Evolutionary conservation across 352 stramenopile species (phyloP).

Genomic region (Plasmopara viticola): DNA sequence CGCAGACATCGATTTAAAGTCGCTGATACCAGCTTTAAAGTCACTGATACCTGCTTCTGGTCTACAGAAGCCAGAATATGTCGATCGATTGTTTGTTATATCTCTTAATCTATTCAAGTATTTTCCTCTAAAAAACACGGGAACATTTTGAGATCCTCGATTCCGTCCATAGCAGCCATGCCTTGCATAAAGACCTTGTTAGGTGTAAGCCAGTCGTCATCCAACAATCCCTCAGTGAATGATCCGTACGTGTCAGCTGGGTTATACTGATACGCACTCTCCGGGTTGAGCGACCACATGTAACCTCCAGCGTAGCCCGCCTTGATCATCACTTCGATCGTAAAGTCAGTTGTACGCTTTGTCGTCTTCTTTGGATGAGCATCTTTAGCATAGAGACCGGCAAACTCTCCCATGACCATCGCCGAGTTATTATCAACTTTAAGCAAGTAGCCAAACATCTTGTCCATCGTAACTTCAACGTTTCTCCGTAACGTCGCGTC

Average conservation of each 20-base stretch:
- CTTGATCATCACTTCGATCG: constrained; percentile 52
- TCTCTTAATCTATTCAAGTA: not conserved
- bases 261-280: constrained; percentile 69
- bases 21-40: too few relatives aligned
- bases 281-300: constrained; percentile 72
- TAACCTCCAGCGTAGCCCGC: constrained; percentile 47
- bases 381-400: constrained; percentile 50
- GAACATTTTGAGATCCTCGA: constrained; percentile 54
- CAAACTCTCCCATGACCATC: constrained; percentile 60
- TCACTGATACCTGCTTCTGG: too few relatives aligned
- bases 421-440: constrained; percentile 24
- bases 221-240: constrained; percentile 56
- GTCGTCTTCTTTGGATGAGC: constrained; percentile 41
- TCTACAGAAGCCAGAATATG: too few relatives aligned
- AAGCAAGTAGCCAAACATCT: constrained; percentile 57
- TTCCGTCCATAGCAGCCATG: constrained; percentile 38
- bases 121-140: constrained; percentile 38
- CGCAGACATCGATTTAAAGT: too few relatives aligned
- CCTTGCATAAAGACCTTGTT: constrained; percentile 56
- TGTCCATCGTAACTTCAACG: constrained; percentile 47
- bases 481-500: constrained; percentile 42
- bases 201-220: constrained; percentile 66
- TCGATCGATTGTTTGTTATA: too few relatives aligned
- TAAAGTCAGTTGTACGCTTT: constrained; percentile 54
- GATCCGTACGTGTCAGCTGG: constrained; percentile 44